Evolutionary conservation across 139 green algal species (phyloP), one percentile per base, ranked within the genome.

Genomic region (Micractinium sp.): DNA sequence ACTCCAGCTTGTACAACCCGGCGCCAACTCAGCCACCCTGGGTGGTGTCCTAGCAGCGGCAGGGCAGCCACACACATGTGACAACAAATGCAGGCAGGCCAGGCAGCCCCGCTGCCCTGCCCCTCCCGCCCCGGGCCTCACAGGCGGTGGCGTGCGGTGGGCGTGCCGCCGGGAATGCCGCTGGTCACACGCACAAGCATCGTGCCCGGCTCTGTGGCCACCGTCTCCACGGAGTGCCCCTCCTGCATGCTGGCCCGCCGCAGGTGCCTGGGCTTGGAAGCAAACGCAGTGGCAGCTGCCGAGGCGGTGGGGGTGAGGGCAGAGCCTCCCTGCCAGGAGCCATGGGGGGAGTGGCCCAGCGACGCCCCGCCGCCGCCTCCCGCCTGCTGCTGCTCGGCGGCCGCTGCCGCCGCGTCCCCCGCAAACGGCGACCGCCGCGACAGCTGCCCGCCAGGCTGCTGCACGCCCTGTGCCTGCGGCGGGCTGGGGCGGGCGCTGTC

Each of bases 201-300:
- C 19, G 89, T 91, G 69, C 89, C 89, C 14, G 89, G 89, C 85
- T 89, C 60, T 0, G 79, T 89, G 36, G 74, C 31, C 81, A 90
- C 3, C 0, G 69, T 81, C 36, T 88, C 88, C 31, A 81, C 20
- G 16, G 85, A 7, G 5, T 25, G 31, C 12, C 69, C 33, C 16
- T 81, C 86, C 38, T 79, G 61, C 86, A 90, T 86, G 86, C 86
- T 90, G 77, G 61, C 33, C 3, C 86, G 86, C 20, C 77, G 77
- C 86, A 90, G 38, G 86, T 85, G 77, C 41, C 39, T 66, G 71
- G 77, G 15, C 61, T 35, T 41, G 36, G 36, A n/a, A 9, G 22
- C 74, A 27, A n/a, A 77, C 3, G 79, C 29, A 41, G 41, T 41
- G n/a, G 53, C n/a, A 14, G 69, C 41, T 0, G 22, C 53, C 0